Percentiles rank a stretch among this genome's conserved stretches.
Conservation (phyloP, 2,329 filamentous ascomycete species). For the Claviceps cyperi region DNA sequence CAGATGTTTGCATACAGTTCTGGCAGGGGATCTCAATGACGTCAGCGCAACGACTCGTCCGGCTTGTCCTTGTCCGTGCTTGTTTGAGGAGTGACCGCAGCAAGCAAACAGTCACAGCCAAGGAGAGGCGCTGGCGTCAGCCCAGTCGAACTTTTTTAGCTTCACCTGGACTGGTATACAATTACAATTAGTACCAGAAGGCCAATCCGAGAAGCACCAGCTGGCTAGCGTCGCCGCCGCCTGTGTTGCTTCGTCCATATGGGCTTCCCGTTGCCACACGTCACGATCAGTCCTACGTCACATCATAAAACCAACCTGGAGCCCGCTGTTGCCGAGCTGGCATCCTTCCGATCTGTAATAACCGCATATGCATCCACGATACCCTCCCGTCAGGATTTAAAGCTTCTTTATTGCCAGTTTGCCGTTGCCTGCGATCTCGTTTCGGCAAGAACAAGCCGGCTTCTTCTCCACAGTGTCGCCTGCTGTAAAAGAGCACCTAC, state of each 20-base stretch:
- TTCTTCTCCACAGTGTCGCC: not conserved
- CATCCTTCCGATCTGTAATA: not conserved
- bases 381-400: not conserved
- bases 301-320: conserved; percentile 3
- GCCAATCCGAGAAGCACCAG: not conserved
- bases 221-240: conserved; percentile 1
- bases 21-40: conserved; percentile 10
- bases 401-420: not conserved
- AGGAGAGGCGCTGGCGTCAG: not conserved
- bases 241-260: not conserved
- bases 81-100: not conserved
- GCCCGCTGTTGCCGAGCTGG: not conserved
- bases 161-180: no score
- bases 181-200: not conserved
- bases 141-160: not conserved
- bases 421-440: not conserved
- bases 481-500: not conserved
- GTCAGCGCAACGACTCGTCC: conserved; percentile 7
- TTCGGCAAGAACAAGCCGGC: not conserved
- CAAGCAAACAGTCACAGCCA: not conserved
- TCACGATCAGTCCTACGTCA: not conserved
- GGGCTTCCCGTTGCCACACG: not conserved
- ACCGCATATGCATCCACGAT: not conserved
- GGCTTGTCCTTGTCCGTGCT: no score
- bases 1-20: conserved; percentile 2